phyloP scores from a whole-genome alignment of 1,284 basidiomycete genomes.

The Heliocybe sulcata region DNA sequence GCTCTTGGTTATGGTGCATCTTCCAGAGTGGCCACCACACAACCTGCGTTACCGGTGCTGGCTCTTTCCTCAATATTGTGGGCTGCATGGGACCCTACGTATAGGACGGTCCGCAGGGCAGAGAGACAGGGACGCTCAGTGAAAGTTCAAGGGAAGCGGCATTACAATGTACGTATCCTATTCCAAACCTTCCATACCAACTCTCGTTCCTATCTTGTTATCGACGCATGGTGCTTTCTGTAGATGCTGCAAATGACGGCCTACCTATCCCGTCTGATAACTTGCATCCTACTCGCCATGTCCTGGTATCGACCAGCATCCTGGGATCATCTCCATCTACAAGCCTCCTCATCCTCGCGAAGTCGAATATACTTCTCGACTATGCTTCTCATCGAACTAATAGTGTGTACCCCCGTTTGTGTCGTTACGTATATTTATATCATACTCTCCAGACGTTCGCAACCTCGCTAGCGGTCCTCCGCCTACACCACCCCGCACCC shows the following conservation, averaged over 20 bases:
- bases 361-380: constrained; percentile 38
- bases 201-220: too few relatives aligned
- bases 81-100: constrained; percentile 75
- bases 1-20: constrained; percentile 11
- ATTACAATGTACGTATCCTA: constrained; percentile 65
- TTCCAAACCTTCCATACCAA: too few relatives aligned
- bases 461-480: constrained; percentile 43
- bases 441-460: constrained; percentile 34
- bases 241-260: constrained; percentile 51
- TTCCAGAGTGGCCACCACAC: constrained; percentile 2
- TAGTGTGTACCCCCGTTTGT: constrained; percentile 29
- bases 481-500: constrained; percentile 54
- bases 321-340: constrained; percentile 30
- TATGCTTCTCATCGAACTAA: constrained; percentile 40
- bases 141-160: constrained; percentile 50
- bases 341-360: constrained; percentile 24
- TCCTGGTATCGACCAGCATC: constrained; percentile 33
- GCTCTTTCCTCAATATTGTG: constrained; percentile 53
- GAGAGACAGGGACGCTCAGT: constrained; percentile 62
- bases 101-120: constrained; percentile 47
- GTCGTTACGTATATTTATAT: constrained; percentile 8
- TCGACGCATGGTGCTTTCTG: too few relatives aligned
- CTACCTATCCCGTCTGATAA: constrained; percentile 51
- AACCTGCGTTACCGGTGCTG: constrained; percentile 36
- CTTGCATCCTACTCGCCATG: constrained; percentile 37